These are phyloP conservation scores for Tieghemiomyces parasiticus DNA, from an alignment of 192 early-diverging fungal genomes.

Conservation along the genomic window DNA sequence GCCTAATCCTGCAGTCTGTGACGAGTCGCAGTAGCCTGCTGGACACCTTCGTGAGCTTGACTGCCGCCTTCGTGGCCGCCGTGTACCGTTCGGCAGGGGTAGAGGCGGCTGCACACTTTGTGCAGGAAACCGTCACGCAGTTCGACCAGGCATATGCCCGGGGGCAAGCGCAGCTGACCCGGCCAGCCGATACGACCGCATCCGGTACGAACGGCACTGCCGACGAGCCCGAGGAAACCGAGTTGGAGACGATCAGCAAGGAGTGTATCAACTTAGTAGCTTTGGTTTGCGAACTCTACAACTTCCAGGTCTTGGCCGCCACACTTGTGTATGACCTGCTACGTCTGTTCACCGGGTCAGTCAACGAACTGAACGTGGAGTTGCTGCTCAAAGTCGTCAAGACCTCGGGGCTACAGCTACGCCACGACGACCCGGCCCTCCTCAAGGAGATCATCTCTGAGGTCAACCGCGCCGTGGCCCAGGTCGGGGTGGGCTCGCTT, in stretches of 20 bases:
- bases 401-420: constrained; percentile 65
- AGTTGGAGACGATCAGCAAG: constrained; percentile 34
- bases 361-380: constrained; percentile 79
- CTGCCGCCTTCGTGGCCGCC: constrained; percentile 71
- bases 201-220: constrained; percentile 14
- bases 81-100: constrained; percentile 69
- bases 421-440: constrained; percentile 78
- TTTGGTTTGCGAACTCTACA: constrained; percentile 72
- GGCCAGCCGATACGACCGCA: constrained; percentile 14
- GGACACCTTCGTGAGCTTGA: constrained; percentile 80
- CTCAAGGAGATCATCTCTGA: constrained; percentile 76
- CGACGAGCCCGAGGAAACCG: constrained; percentile 20
- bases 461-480: constrained; percentile 21
- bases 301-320: constrained; percentile 75
- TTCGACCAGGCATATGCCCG: constrained; percentile 42
- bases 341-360: constrained; percentile 42
- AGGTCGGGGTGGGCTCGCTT: constrained; percentile 20
- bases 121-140: constrained; percentile 56
- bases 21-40: constrained; percentile 72
- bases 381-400: constrained; percentile 55
- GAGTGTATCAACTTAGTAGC: constrained; percentile 69
- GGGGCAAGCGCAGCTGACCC: constrained; percentile 11
- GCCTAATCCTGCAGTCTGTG: constrained; percentile 59
- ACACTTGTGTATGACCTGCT: constrained; percentile 82
- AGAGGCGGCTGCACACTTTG: constrained; percentile 68